Conservation (phyloP, 805 yeast species). For the Candida vartiovaarae region DNA sequence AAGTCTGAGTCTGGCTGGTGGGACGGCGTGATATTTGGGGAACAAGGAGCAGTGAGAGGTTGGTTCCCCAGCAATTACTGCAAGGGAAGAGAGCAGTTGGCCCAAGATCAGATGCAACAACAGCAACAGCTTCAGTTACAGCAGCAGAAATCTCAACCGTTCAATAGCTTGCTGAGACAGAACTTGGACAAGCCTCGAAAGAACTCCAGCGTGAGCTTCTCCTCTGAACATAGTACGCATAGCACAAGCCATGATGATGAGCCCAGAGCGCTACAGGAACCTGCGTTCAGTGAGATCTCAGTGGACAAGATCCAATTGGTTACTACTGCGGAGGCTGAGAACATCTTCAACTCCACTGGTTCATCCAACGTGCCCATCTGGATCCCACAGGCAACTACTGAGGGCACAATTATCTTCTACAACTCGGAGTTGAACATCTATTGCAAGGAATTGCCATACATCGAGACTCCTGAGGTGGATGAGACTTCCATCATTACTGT, state of each 20-base stretch:
- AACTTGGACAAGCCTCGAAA: conserved; percentile 30
- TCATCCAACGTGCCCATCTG: conserved; percentile 39
- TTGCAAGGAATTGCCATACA: conserved; percentile 51
- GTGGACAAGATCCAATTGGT: conserved; percentile 22
- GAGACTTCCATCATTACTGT: conserved; percentile 23
- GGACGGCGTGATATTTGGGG: conserved; percentile 56
- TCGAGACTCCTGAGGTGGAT: conserved; percentile 32
- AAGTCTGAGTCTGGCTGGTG: conserved; percentile 74
- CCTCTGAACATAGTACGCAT: conserved; percentile 19
- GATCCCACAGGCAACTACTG: conserved; percentile 53
- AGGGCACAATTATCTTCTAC: conserved; percentile 50
- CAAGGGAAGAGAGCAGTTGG: conserved; percentile 5
- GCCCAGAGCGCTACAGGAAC: conserved; percentile 4
- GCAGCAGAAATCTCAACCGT: background rate
- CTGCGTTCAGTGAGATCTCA: conserved; percentile 2
- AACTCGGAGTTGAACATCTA: conserved; percentile 54
- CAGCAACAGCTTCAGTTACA: background rate
- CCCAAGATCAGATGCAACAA: conserved; percentile 3
- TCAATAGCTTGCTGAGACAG: conserved; percentile 15
- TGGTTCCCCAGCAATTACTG: conserved; percentile 78
- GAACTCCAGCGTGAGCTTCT: conserved; percentile 44
- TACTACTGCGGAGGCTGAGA: conserved; percentile 31
- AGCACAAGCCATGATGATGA: background rate
- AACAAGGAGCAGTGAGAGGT: conserved; percentile 45
- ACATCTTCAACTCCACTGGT: conserved; percentile 28